A percentile compares a stretch with the other conserved stretches of the same genome.
Conservation (phyloP, 2,329 filamentous ascomycete genomes). For the Aureobasidium leucospermi region DNA sequence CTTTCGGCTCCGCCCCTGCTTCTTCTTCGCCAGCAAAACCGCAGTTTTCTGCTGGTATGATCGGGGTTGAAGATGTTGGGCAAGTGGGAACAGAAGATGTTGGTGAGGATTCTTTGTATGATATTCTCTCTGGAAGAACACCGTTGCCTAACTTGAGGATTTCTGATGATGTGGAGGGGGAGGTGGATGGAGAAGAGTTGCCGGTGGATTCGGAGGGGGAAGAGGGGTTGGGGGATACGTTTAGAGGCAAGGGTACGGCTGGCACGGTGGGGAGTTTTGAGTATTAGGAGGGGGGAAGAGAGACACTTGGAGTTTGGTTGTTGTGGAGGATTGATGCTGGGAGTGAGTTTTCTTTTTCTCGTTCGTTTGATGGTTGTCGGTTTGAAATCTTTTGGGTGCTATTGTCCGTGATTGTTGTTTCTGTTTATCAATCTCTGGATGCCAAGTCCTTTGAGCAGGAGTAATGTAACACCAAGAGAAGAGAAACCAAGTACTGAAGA, state of each 20-base stretch:
- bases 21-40: background rate
- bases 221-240: constrained; percentile 38
- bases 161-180: background rate
- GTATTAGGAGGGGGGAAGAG: background rate
- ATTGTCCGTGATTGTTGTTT: no score
- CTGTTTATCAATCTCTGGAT: no score
- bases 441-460: no score
- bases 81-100: constrained; percentile 26
- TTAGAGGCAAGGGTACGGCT: constrained; percentile 28
- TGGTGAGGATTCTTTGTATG: constrained; percentile 41
- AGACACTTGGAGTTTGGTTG: no score
- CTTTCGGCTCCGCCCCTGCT: constrained; percentile 27
- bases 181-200: background rate
- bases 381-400: no score
- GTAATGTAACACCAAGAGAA: no score
- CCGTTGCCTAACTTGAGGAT: constrained; percentile 29
- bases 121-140: constrained; percentile 41
- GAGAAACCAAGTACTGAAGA: no score
- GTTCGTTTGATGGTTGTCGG: no score
- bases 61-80: background rate
- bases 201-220: constrained; percentile 22
- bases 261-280: constrained; percentile 1
- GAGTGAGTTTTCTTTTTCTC: no score
- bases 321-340: no score
- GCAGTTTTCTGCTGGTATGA: background rate